Evolutionary conservation across 257 asterid genomes (phyloP).

Genomic region (Salvia splendens): DNA sequence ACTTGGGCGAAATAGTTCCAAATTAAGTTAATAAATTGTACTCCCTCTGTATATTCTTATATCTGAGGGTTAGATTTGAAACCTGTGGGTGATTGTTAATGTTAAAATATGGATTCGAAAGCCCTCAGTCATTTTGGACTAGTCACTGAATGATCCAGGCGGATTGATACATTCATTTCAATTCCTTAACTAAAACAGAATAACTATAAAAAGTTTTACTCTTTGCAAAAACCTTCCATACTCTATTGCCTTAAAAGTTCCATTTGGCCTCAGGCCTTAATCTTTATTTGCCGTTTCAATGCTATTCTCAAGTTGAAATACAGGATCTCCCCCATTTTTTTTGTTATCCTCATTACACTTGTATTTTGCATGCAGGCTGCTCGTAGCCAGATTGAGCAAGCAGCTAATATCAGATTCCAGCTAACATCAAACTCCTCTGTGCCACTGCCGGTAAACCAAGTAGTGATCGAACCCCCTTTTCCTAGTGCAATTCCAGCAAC

Average conservation of each 20-base stretch:
- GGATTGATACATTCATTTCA: not conserved
- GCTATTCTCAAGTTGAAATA: not conserved
- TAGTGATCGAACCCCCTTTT: slow-evolving; percentile 37
- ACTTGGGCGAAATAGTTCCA: no score
- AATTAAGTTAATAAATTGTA: no score
- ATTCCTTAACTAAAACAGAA: not conserved
- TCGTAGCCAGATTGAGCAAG: slow-evolving; percentile 57
- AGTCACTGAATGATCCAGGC: not conserved
- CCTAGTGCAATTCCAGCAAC: slow-evolving; percentile 40
- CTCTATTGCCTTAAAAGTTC: not conserved
- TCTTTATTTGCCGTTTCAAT: not conserved
- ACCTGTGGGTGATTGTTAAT: not conserved
- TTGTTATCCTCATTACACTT: slow-evolving; percentile 1
- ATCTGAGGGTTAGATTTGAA: not conserved
- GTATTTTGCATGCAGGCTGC: slow-evolving; percentile 57
- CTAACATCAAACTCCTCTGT: slow-evolving; percentile 44
- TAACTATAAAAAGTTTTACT: not conserved
- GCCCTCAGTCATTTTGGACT: not conserved
- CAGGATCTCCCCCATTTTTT: not conserved
- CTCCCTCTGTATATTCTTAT: no score
- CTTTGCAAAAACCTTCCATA: not conserved
- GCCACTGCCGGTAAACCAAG: slow-evolving; percentile 35
- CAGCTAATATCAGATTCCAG: slow-evolving; percentile 47
- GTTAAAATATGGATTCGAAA: not conserved
- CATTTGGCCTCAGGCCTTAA: not conserved